Evolutionary conservation across 768 basidiomycete species (phyloP).

Genomic region (Lactifluus rugatus): DNA sequence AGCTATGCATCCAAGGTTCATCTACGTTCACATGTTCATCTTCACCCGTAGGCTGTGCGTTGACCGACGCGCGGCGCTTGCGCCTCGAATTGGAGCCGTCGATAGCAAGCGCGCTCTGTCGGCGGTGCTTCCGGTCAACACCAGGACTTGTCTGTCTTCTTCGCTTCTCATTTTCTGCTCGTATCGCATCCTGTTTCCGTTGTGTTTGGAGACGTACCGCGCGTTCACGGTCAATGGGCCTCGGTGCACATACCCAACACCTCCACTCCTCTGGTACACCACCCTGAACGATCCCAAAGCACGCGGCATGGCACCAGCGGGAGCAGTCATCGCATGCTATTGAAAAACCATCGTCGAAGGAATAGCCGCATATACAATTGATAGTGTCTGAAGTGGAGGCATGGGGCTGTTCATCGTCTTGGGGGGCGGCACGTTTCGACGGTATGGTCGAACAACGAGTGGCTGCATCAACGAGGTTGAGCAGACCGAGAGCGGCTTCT

Average conservation of each 20-base stretch:
- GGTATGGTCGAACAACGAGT: slow-evolving; percentile 31
- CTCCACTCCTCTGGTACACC: slow-evolving; percentile 64
- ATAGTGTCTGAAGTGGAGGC: slow-evolving; percentile 36
- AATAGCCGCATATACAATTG: slow-evolving; percentile 65
- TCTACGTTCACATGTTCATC: slow-evolving; percentile 45
- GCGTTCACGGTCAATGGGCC: slow-evolving; percentile 38
- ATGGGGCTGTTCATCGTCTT: slow-evolving; percentile 17
- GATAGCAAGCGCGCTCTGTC: slow-evolving; percentile 29
- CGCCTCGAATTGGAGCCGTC: slow-evolving; percentile 30
- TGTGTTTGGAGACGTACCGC: slow-evolving; percentile 39
- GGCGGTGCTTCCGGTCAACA: slow-evolving; percentile 31
- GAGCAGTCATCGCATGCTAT: slow-evolving; percentile 79
- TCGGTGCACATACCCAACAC: slow-evolving; percentile 61
- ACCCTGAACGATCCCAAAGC: slow-evolving; percentile 53
- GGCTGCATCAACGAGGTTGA: slow-evolving; percentile 37
- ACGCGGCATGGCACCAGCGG: slow-evolving; percentile 78
- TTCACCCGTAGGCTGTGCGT: slow-evolving; percentile 26
- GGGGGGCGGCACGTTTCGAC: slow-evolving; percentile 30
- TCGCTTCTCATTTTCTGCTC: slow-evolving; percentile 22
- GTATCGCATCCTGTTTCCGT: slow-evolving; percentile 26
- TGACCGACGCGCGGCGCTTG: slow-evolving; percentile 32
- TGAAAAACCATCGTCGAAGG: slow-evolving; percentile 73
- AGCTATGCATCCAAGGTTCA: slow-evolving; percentile 37
- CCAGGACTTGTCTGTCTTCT: slow-evolving; percentile 31
- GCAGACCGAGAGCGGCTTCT: slow-evolving; percentile 49